Evolutionary conservation across 345 rosid genomes (phyloP), one percentile per base, ranked within the genome.

Genomic region (Arabis hirsuta): DNA sequence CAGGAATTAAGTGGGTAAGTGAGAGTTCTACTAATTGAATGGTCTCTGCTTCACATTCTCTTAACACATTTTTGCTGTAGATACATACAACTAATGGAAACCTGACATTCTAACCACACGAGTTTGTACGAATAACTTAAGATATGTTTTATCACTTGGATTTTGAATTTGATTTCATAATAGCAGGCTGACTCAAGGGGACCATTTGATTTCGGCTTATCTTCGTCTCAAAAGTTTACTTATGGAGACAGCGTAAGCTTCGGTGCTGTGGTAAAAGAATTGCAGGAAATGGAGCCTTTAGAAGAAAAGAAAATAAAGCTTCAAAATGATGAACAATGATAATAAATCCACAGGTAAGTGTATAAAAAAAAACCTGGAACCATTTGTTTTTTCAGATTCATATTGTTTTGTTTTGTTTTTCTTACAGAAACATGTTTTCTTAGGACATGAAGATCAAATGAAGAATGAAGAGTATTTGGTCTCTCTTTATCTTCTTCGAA

Each of bases 1-100:
- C 97, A 67, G 92, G 87, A 80, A 90, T 91, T 75, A 87, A 91
- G 79, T 90, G 99, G 99, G 96, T 91, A 84, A 52, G 75, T 79
- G 20, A 48, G 73, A 45, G 11, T 36, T 38, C 24, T 38, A 51
- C 12, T 10, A 55, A 9, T 29, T 34, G 20, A n/a, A 5, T 22
- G 9, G 24, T 64, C 43, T 34, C 27, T 65, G 32, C 29, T 16
- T 65, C 38, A 46, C 58, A 46, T 53, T 31, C 0, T 6, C 12
- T 12, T 26, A 14, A 34, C 9, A 20, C 13, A 13, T 7, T 24
- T 73, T 55, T 14, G 36, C 43, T 22, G 11, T 29, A 16, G 16
- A 26, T 7, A 24, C 24, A 24, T 14, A 22, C 24, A 26, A 5
- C 7, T 9, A 38, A 59, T 59, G 6, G 14, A 51, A 39, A 42